Percentiles rank a stretch among this genome's conserved stretches.
Evolutionary conservation across 345 rosid species (phyloP).

Genomic region (Stellera chamaejasme): DNA sequence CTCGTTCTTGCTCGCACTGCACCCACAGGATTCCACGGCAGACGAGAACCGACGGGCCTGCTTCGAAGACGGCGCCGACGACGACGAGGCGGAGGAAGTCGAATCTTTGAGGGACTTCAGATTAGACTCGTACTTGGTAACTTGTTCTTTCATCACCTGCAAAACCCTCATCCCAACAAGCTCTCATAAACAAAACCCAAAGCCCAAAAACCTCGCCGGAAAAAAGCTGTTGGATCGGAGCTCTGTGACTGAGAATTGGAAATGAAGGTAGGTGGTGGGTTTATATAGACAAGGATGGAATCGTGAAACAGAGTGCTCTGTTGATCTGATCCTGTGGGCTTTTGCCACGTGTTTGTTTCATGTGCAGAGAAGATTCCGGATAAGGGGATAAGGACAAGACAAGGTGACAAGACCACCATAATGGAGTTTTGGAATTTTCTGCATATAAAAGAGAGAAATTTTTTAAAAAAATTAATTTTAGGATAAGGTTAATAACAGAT

Average conservation of each 20-base stretch:
- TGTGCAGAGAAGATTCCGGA: constrained; percentile 13
- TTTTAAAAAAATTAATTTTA: no score
- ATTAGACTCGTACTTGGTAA: constrained; percentile 28
- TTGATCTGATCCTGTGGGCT: constrained; percentile 1
- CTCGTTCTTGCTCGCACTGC: constrained; percentile 29
- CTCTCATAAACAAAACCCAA: background rate
- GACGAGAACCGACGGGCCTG: constrained; percentile 38
- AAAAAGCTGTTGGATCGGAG: no score
- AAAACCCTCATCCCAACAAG: constrained; percentile 20
- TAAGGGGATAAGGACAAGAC: constrained; percentile 26
- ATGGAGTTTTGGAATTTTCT: constrained; percentile 1
- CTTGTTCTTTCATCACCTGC: constrained; percentile 51
- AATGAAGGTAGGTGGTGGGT: background rate
- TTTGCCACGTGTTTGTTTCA: constrained; percentile 15
- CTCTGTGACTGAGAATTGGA: background rate
- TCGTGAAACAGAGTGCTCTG: constrained; percentile 12
- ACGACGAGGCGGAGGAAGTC: constrained; percentile 19
- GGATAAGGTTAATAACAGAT: no score
- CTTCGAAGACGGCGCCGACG: constrained; percentile 16
- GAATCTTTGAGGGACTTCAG: constrained; percentile 37
- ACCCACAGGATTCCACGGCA: constrained; percentile 29
- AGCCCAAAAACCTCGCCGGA: no score
- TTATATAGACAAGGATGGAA: constrained; percentile 4
- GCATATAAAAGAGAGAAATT: no score
- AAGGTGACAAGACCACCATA: background rate